These are phyloP conservation scores for Turnera subulata DNA, from an alignment of 345 rosid genomes.

Conservation along the genomic window DNA sequence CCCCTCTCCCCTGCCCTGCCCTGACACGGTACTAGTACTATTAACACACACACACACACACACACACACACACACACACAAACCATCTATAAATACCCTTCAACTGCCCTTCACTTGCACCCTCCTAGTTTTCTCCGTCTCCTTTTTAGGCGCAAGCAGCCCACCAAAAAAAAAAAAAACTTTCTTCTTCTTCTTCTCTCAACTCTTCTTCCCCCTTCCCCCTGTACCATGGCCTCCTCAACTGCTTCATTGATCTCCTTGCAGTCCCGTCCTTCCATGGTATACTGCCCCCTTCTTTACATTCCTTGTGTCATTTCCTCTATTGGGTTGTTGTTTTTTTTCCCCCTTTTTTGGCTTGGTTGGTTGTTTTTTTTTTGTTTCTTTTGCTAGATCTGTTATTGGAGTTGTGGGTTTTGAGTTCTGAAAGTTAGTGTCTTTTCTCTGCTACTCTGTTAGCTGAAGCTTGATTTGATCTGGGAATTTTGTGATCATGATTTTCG, in stretches of 20 bases:
- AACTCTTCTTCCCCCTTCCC: too few relatives aligned
- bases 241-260: constrained; percentile 22
- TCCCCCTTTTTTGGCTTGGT: background rate
- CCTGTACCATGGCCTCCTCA: constrained; percentile 23
- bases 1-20: too few relatives aligned
- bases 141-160: background rate
- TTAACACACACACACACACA: too few relatives aligned
- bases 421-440: background rate
- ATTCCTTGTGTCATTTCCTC: background rate
- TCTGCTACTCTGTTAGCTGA: background rate
- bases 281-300: background rate
- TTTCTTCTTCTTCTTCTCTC: too few relatives aligned
- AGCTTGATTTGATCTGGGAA: constrained; percentile 6
- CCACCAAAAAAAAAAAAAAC: too few relatives aligned
- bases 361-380: background rate
- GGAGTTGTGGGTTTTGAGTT: background rate
- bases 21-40: too few relatives aligned
- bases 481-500: background rate
- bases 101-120: background rate
- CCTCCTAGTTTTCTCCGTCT: constrained; percentile 19
- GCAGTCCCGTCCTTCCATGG: constrained; percentile 17
- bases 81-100: constrained; percentile 5
- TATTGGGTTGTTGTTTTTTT: background rate
- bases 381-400: constrained; percentile 10
- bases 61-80: too few relatives aligned